Conservation (phyloP, 2,329 filamentous ascomycete genomes). For the Talaromyces sp. region DNA sequence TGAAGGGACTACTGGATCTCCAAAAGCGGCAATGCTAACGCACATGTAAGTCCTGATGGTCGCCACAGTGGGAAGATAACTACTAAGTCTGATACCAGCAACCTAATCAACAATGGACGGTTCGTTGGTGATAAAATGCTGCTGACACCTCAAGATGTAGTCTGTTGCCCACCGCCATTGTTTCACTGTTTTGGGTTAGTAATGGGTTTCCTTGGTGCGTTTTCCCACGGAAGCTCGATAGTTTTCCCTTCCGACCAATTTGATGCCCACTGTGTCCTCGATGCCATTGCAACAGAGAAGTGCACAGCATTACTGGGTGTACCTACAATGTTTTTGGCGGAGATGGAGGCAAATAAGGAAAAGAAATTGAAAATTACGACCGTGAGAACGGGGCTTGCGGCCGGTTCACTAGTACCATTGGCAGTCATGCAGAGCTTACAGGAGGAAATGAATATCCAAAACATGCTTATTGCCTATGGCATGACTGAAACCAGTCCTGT, state of each 20-base stretch:
- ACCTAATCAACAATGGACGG: slow-evolving; percentile 69
- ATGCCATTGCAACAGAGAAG: slow-evolving; percentile 51
- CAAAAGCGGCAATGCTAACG: slow-evolving; percentile 57
- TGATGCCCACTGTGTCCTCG: slow-evolving; percentile 64
- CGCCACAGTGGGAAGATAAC: no score
- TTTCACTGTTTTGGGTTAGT: slow-evolving; percentile 73
- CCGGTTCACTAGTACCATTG: slow-evolving; percentile 71
- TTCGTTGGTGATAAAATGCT: slow-evolving; percentile 77
- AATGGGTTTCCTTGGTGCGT: slow-evolving; percentile 82
- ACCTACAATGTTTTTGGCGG: slow-evolving; percentile 81
- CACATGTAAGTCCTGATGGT: no score
- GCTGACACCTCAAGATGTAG: slow-evolving; percentile 61
- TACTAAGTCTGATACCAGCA: no score
- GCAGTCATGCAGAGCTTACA: slow-evolving; percentile 61
- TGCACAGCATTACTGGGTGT: slow-evolving; percentile 73
- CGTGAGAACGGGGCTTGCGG: slow-evolving; percentile 77
- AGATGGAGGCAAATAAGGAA: slow-evolving; percentile 64
- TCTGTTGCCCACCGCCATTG: slow-evolving; percentile 50
- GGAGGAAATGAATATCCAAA: slow-evolving; percentile 62
- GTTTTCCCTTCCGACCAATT: slow-evolving; percentile 81
- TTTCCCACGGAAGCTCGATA: slow-evolving; percentile 67
- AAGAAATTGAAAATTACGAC: slow-evolving; percentile 48
- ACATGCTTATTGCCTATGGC: slow-evolving; percentile 85
- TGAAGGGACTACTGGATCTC: slow-evolving; percentile 62
- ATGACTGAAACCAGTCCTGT: slow-evolving; percentile 75